A percentile compares a stretch with the other conserved stretches of the same genome.
Evolutionary conservation across 2,329 filamentous ascomycete species (phyloP).

Genomic region (Penicillium sp.): DNA sequence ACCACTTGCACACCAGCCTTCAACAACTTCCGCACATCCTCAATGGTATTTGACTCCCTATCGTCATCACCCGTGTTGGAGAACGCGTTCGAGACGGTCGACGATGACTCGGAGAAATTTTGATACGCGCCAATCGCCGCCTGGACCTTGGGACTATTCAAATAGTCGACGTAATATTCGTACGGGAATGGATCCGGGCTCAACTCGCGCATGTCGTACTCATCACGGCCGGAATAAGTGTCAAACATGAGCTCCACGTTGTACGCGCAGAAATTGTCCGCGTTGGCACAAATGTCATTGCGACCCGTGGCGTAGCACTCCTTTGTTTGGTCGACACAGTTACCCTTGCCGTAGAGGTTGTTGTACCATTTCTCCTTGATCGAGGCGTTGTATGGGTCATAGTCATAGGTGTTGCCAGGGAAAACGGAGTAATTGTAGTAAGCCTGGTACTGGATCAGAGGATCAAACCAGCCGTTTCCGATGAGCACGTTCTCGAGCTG

Average conservation of each 20-base stretch:
- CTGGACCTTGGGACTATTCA: slow-evolving; percentile 44
- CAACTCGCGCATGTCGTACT: slow-evolving; percentile 44
- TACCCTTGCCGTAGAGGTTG: slow-evolving; percentile 54
- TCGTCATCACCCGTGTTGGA: slow-evolving; percentile 41
- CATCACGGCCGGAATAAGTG: slow-evolving; percentile 47
- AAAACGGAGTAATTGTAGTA: slow-evolving; percentile 36
- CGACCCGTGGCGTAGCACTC: slow-evolving; percentile 50
- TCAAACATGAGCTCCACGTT: slow-evolving; percentile 52
- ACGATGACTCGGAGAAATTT: slow-evolving; percentile 44
- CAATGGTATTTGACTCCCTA: slow-evolving; percentile 34
- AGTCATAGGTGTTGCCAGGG: slow-evolving; percentile 35
- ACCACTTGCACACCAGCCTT: slow-evolving; percentile 33
- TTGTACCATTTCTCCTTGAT: slow-evolving; percentile 51
- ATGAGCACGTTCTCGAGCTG: slow-evolving; percentile 30
- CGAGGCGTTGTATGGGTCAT: slow-evolving; percentile 37
- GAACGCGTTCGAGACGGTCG: slow-evolving; percentile 40
- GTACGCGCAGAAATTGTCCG: slow-evolving; percentile 51
- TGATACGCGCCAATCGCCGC: slow-evolving; percentile 46
- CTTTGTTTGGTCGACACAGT: slow-evolving; percentile 54
- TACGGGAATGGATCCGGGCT: slow-evolving; percentile 27
- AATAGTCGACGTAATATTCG: slow-evolving; percentile 45
- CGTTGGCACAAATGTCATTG: slow-evolving; percentile 47
- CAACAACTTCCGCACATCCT: slow-evolving; percentile 40
- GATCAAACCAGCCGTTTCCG: slow-evolving; percentile 38
- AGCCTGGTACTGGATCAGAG: slow-evolving; percentile 34